Base-by-base conservation (phyloP, 2,329 filamentous ascomycete species). In the Colletotrichum sp. region DNA sequence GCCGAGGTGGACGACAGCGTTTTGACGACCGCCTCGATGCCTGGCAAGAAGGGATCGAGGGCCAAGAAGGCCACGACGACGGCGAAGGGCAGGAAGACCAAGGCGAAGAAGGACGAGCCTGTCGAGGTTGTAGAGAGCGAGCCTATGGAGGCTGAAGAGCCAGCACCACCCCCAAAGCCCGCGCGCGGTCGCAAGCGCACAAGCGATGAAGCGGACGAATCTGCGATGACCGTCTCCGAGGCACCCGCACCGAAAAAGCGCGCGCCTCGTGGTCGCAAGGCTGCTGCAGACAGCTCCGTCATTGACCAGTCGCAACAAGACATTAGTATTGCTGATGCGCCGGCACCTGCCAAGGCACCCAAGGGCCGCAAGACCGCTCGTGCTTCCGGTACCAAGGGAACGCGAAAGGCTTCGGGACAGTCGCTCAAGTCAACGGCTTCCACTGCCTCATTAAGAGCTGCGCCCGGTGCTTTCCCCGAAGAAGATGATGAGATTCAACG, bases 401-500 rank as follows among this genome's bases (percentile, higher is more conserved):
- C 79, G 13, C 81, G 80, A 66, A 82, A 83, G 30, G 79, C 72
- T 18, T 79, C 78, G 6, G 72, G 26, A 82, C 84, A 48, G 80
- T 84, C 15, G 87, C 89, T 18, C 84, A 87, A 68, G 39, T 90
- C 91, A 2, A 88, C 88, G 39, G 84, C 86, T 1, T 85, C 86
- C 2, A 80, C 85, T 9, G 85, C 80, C 6, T 85, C 85, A 3
- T 74, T 86, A 6, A 81, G 82, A 44, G 81, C 80, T 5, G 82
- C 85, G 7, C 80, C 86, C n/a, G 84, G 84, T 18, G 83, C 83
- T 6, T 83, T 90, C 13, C 89, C 90, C 0, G 74, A 76, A 4
- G 88, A 91, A 71, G 92, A 95, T 76, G 90, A 92, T 2, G 93
- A 94, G 77, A 89, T 95, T 48, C 92, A 95, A 68, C 89, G 90